Evolutionary conservation across 2,329 filamentous ascomycete genomes (phyloP), one percentile per base, ranked within the genome.

Genomic region (Aspergillus pseudonomiae): DNA sequence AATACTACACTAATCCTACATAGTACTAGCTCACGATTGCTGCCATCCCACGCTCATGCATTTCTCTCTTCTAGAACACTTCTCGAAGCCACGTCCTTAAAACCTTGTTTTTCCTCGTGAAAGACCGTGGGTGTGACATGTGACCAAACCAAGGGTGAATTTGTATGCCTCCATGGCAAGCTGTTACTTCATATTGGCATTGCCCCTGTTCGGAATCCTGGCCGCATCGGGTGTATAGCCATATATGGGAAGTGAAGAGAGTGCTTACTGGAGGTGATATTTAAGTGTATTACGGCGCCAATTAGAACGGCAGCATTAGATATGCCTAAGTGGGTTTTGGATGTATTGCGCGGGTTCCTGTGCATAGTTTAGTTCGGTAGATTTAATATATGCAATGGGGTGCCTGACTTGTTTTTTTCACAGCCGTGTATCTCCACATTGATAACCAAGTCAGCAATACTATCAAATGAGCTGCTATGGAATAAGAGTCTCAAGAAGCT

Each of bases 1-100:
- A 34, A 52, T 52, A 52, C 48, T 9, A 52, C 32, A 6, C 46
- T 57, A 59, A 45, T 12, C 46, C 30, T 21, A 14, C n/a, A 19
- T 45, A 24, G 24, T n/a, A 45, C 52, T 55, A 55, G 26, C 36
- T 4, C 26, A 53, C 28, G 11, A 21, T 39, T 48, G 28, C 24
- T 36, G 39, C 26, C 24, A 55, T 28, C 24, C 21, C 45, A 36
- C 45, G n/a, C 41, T n/a, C 32, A 53, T 24, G n/a, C 32, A 12
- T 12, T 32, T 21, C 26, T 26, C 56, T 43, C 53, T 67, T 67
- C 65, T 67, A 67, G 65, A 67, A 67, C n/a, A 21, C 24, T 67
- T 67, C 65, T 65, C 63, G 65, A 67, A 67, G 58, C 58, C 16
- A 55, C 50, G 43, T 41, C 39, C 50, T 32, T 39, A 12, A 59